Evolutionary conservation across 768 basidiomycete genomes (phyloP).

Genomic region (button mushroom (Agaricus bisporus)): DNA sequence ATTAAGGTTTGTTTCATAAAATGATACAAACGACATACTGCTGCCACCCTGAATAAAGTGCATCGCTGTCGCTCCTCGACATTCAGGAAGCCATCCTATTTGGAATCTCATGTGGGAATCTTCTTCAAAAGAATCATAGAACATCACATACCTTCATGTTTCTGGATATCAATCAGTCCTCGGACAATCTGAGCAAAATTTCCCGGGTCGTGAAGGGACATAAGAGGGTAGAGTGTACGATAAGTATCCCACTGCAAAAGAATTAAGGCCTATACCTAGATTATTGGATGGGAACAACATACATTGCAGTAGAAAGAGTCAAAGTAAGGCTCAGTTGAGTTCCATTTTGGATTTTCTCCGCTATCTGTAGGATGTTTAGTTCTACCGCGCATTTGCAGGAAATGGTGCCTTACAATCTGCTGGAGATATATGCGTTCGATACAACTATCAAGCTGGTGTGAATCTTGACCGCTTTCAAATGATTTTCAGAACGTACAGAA

Average conservation of each 20-base stretch:
- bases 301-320: conserved; percentile 69
- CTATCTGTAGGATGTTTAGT: conserved; percentile 33
- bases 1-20: background rate
- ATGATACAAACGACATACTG: conserved; percentile 31
- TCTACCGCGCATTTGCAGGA: background rate
- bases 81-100: conserved; percentile 59
- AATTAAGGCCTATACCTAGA: background rate
- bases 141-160: conserved; percentile 45
- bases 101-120: conserved; percentile 15
- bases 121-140: background rate
- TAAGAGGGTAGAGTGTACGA: conserved; percentile 53
- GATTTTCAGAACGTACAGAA: conserved; percentile 30
- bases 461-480: background rate
- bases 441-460: conserved; percentile 29
- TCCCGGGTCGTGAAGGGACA: conserved; percentile 58
- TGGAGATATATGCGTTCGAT: conserved; percentile 57
- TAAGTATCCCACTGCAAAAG: conserved; percentile 56
- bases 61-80: conserved; percentile 47
- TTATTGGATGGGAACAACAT: conserved; percentile 13
- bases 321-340: conserved; percentile 58
- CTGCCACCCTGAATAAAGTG: conserved; percentile 58
- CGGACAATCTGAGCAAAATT: conserved; percentile 55
- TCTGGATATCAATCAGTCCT: conserved; percentile 63
- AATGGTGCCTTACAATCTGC: conserved; percentile 46
- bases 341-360: conserved; percentile 60